Percentiles rank a stretch among this genome's conserved stretches.
Conservation (phyloP, 306 rosid species). For the Datisca glomerata region DNA sequence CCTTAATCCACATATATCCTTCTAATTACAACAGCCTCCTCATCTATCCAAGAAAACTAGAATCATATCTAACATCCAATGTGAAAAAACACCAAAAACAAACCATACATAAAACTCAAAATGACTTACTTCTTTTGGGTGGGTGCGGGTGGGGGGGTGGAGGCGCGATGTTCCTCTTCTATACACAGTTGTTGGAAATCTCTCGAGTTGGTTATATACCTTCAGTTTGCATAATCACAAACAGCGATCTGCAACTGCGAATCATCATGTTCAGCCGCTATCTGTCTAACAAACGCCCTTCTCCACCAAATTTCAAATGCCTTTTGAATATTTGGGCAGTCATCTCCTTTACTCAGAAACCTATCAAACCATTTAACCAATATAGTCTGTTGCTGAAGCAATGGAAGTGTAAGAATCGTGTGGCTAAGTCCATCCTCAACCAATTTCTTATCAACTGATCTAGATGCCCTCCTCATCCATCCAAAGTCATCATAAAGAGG, state of each 20-base stretch:
- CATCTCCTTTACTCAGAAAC: slow-evolving; percentile 80
- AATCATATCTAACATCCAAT: too few species aligned
- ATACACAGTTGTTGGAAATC: too few species aligned
- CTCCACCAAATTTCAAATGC: slow-evolving; percentile 98
- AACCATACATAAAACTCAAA: too few species aligned
- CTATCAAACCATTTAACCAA: slow-evolving; percentile 72
- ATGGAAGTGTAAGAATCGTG: slow-evolving; percentile 74
- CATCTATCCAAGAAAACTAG: too few species aligned
- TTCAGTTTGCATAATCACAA: slow-evolving; percentile 46
- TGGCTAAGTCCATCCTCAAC: slow-evolving; percentile 81
- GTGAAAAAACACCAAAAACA: too few species aligned
- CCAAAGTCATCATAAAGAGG: slow-evolving; percentile 82
- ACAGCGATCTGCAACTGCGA: slow-evolving; percentile 62
- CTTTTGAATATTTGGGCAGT: slow-evolving; percentile 81
- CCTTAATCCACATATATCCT: too few species aligned
- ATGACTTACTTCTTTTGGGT: too few species aligned
- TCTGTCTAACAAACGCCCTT: slow-evolving; percentile 65
- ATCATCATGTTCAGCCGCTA: slow-evolving; percentile 36
- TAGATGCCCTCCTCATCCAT: slow-evolving; percentile 77
- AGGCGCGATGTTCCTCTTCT: too few species aligned
- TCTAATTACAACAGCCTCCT: too few species aligned
- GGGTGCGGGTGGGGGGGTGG: too few species aligned
- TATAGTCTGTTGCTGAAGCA: slow-evolving; percentile 64
- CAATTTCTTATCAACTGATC: slow-evolving; percentile 52
- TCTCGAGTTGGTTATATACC: neutral